Percentiles rank a stretch among this genome's conserved stretches.
These are phyloP conservation scores for Stellera chamaejasme DNA, from an alignment of 345 rosid genomes.

Conservation along the genomic window DNA sequence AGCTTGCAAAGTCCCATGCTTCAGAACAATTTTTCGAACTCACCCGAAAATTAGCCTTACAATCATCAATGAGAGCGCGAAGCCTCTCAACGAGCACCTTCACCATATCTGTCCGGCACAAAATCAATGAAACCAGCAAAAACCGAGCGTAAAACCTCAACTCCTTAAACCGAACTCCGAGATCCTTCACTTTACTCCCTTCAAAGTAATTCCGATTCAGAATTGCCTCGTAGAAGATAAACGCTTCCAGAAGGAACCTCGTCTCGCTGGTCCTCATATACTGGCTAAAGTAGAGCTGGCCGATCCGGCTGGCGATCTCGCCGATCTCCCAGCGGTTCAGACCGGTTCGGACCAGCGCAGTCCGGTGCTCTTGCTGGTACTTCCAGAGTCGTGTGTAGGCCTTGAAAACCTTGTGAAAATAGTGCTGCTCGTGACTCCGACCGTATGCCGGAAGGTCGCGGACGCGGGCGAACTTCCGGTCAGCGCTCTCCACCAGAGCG, in stretches of 20 bases:
- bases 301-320: constrained; percentile 99
- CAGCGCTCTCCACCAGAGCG: constrained; percentile 76
- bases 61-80: constrained; percentile 53
- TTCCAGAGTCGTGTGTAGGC: constrained; percentile 95
- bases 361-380: constrained; percentile 82
- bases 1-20: no score
- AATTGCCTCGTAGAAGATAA: constrained; percentile 91
- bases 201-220: constrained; percentile 71
- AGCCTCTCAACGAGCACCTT: constrained; percentile 38
- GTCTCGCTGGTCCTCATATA: constrained; percentile 91
- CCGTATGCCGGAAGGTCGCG: constrained; percentile 79
- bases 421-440: constrained; percentile 38
- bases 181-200: constrained; percentile 48
- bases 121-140: constrained; percentile 67
- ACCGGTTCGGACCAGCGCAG: constrained; percentile 65
- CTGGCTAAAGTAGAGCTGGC: constrained; percentile 92
- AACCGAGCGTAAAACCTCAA: constrained; percentile 85
- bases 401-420: constrained; percentile 79
- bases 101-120: constrained; percentile 60
- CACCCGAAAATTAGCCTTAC: constrained; percentile 73
- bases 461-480: constrained; percentile 81
- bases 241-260: constrained; percentile 78
- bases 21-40: background rate
- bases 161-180: constrained; percentile 76
- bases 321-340: constrained; percentile 97